Evolutionary conservation across 805 yeast species (phyloP).

Genomic region (Komagataella populi): DNA sequence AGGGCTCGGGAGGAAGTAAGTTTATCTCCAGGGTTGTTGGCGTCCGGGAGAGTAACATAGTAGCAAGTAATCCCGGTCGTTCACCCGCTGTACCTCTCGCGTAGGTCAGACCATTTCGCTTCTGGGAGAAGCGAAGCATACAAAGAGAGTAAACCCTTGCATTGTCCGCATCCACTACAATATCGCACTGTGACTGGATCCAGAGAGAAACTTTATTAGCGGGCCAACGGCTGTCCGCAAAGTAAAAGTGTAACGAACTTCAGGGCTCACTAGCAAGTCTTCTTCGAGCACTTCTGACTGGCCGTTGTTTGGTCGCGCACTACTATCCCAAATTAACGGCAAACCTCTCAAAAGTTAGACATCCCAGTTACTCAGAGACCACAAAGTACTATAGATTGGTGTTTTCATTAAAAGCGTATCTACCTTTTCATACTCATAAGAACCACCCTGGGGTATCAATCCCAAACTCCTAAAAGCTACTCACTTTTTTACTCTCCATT

Average conservation of each 20-base stretch:
- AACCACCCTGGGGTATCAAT: not conserved
- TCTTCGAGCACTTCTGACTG: not conserved
- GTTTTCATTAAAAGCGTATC: not conserved
- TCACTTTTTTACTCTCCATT: not conserved
- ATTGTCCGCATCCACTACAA: no score
- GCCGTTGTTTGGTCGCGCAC: not conserved
- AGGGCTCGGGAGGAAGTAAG: not conserved
- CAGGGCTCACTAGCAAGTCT: not conserved
- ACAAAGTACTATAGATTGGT: not conserved
- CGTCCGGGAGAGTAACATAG: no score
- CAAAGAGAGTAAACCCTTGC: no score
- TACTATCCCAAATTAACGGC: not conserved
- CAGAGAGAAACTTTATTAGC: no score
- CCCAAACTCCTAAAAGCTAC: not conserved
- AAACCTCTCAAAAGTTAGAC: not conserved
- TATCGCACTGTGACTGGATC: no score
- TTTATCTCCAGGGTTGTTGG: no score
- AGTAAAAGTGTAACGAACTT: no score
- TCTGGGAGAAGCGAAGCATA: no score
- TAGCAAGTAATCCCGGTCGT: no score
- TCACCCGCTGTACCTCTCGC: no score
- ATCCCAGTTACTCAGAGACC: not conserved
- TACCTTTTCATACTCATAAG: not conserved
- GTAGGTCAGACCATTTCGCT: no score
- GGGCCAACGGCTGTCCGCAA: no score